A percentile compares a stretch with the other conserved stretches of the same genome.
Evolutionary conservation across 177 flowering plant genomes (phyloP).

Genomic region (Telopea speciosissima): DNA sequence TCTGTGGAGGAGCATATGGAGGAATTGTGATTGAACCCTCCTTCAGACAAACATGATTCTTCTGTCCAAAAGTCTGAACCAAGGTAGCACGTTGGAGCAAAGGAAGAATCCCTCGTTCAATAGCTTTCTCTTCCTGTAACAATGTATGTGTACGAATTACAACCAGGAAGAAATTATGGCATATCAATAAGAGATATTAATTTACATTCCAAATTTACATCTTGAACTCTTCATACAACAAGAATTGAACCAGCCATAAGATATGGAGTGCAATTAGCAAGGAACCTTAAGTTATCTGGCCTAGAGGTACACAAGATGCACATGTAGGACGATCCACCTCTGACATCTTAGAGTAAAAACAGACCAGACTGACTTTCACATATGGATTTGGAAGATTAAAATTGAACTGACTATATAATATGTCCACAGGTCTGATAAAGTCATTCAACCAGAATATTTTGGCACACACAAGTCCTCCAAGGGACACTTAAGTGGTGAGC

Average conservation of each 20-base stretch:
- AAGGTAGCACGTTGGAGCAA: conserved; percentile 86
- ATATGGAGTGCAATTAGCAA: neutral
- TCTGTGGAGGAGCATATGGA: conserved; percentile 98
- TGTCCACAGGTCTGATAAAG: too few relatives aligned
- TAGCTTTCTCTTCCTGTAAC: conserved; percentile 87
- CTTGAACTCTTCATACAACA: neutral
- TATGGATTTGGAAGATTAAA: too few relatives aligned
- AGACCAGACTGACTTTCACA: too few relatives aligned
- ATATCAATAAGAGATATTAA: neutral
- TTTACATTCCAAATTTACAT: neutral
- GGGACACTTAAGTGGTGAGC: too few relatives aligned
- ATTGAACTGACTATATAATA: too few relatives aligned
- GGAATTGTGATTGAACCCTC: conserved; percentile 91
- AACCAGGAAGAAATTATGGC: neutral
- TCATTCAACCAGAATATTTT: too few relatives aligned
- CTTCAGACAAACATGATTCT: conserved; percentile 91
- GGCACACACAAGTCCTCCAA: too few relatives aligned
- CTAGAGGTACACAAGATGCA: neutral
- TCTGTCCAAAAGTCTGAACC: conserved; percentile 97
- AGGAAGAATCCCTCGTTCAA: conserved; percentile 86
- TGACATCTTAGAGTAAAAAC: too few relatives aligned
- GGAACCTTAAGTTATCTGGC: neutral
- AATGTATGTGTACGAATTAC: neutral
- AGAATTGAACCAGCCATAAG: neutral
- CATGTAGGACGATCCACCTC: neutral